phyloP scores from a whole-genome alignment of 176 grass and related monocot genomes.

The Tillandsia leiboldiana region DNA sequence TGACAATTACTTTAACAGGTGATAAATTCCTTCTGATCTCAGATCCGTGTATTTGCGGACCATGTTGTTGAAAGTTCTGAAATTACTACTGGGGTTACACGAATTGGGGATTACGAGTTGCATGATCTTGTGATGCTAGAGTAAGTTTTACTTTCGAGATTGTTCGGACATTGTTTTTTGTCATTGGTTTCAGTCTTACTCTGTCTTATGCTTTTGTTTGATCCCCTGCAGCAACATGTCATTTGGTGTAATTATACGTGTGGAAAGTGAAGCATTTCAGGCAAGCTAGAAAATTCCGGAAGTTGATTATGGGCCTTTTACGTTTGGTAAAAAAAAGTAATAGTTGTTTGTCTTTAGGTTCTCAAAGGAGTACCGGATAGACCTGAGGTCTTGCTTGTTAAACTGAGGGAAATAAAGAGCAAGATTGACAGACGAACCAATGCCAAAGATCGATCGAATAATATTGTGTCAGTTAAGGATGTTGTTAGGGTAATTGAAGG shows the following conservation, averaged over 20 bases:
- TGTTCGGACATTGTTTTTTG: conserved; percentile 4
- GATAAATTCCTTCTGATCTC: conserved; percentile 14
- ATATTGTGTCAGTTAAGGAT: conserved; percentile 81
- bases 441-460: conserved; percentile 69
- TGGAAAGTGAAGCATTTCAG: conserved; percentile 94
- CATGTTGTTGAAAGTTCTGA: conserved; percentile 97
- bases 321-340: background rate
- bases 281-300: conserved; percentile 17
- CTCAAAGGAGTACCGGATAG: conserved; percentile 85
- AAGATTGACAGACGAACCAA: conserved; percentile 68
- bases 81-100: conserved; percentile 84
- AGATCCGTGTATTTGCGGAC: conserved; percentile 90
- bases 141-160: conserved; percentile 37
- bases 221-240: conserved; percentile 73
- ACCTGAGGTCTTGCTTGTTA: conserved; percentile 87
- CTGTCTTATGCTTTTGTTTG: conserved; percentile 11
- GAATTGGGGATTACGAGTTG: conserved; percentile 87
- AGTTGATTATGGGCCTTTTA: background rate
- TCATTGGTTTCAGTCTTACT: conserved; percentile 3
- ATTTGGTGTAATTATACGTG: conserved; percentile 93
- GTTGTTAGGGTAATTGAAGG: conserved; percentile 87
- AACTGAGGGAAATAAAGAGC: conserved; percentile 92
- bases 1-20: background rate
- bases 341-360: conserved; percentile 45
- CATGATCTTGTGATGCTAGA: conserved; percentile 95